Percentiles rank a stretch among this genome's conserved stretches.
These are phyloP conservation scores for Globisporangium middletonii DNA, from an alignment of 352 stramenopile species.

Conservation along the genomic window DNA sequence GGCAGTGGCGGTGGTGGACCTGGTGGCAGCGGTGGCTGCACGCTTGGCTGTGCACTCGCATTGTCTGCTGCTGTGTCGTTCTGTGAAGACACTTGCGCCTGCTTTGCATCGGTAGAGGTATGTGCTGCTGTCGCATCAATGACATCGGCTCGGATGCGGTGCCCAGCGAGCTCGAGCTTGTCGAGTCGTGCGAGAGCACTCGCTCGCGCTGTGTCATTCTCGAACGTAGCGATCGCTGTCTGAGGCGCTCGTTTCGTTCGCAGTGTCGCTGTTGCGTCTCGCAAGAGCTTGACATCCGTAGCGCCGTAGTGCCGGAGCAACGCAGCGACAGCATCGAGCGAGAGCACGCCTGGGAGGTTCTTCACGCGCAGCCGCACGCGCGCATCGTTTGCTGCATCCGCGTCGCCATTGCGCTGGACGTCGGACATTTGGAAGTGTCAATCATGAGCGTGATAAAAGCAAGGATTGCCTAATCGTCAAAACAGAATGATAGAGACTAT, in stretches of 20 bases:
- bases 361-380: conserved; percentile 35
- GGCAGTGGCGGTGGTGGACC: conserved; percentile 25
- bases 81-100: not conserved
- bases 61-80: not conserved
- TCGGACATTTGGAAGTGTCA: not conserved
- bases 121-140: conserved; percentile 9
- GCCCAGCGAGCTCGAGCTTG: conserved; percentile 47
- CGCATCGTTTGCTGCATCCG: not conserved
- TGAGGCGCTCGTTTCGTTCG: conserved; percentile 19
- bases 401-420: not conserved
- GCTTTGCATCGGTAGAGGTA: not conserved
- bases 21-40: conserved; percentile 25
- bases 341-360: conserved; percentile 55
- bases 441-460: not conserved
- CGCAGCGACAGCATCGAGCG: conserved; percentile 40
- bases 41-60: not conserved
- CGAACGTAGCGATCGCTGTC: conserved; percentile 47
- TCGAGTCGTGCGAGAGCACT: conserved; percentile 39
- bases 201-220: conserved; percentile 18
- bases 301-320: conserved; percentile 63
- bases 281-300: conserved; percentile 33
- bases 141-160: conserved; percentile 30
- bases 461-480: not conserved
- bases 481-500: not conserved
- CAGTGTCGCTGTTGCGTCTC: conserved; percentile 16